Evolutionary conservation across 2,329 filamentous ascomycete genomes (phyloP), one percentile per base, ranked within the genome.

Genomic region (Fusarium sterilihyphosum): DNA sequence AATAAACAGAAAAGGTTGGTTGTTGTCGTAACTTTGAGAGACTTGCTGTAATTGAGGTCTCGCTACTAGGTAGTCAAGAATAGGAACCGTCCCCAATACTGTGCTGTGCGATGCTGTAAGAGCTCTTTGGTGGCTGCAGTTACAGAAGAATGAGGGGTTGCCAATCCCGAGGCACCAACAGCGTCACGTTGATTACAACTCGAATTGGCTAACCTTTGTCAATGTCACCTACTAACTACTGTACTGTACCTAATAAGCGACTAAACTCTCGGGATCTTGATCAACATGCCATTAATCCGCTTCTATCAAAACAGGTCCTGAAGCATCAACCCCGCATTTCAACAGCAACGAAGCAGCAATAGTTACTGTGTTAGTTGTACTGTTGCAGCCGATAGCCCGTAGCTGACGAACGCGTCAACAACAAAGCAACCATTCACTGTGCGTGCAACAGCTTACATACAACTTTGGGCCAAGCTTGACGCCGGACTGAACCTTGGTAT

Each of bases 401-500:
- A 43, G 52, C 54, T 69, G 35, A 37, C 5, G 70, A 69, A 71
- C 61, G 62, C 71, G 67, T 59, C 49, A 33, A 53, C 38, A 40
- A 49, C 56, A 65, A 9, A 64, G 53, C 44, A 65, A 65, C 50
- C 44, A 46, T 5, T 47, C 47, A 70, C 52, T 70, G 67, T 70
- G 33, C 33, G 33, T 35, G 60, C 37, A 33, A 68, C 65, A 46
- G n/a, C 38, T 38, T 44, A 62, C 40, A 59, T 38, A 62, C 40
- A 59, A 33, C 31, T 46, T 64, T 60, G 60, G 33, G 24, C 54
- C 52, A 56, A 59, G 60, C 53, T 40, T 46, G 50, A 65, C 47
- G 57, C 65, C 72, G 73, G 74, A 63, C 68, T 68, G 67, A 76
- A 76, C 76, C 74, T 74, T 78, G 66, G 70, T 63, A 72, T 74